phyloP scores from a whole-genome alignment of 2,329 filamentous ascomycete genomes.

The Alternaria ethzedia region DNA sequence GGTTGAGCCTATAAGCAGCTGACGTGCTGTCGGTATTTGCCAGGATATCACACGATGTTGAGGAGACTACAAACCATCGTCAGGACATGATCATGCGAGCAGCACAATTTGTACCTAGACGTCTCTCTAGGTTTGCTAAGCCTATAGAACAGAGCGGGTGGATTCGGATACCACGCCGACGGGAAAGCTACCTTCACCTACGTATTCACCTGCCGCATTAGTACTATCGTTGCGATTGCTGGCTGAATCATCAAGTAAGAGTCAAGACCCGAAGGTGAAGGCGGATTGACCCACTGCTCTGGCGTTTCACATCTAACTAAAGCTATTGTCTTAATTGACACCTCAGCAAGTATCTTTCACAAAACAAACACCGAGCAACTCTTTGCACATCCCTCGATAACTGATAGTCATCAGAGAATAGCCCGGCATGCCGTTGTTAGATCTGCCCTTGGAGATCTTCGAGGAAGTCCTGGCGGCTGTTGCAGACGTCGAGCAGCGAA shows the following conservation, averaged over 20 bases:
- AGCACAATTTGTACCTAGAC: background rate
- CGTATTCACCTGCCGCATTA: background rate
- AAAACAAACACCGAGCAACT: background rate
- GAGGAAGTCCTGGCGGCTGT: too few relatives aligned
- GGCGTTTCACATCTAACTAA: background rate
- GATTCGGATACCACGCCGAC: background rate
- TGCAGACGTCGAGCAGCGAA: too few relatives aligned
- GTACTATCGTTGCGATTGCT: background rate
- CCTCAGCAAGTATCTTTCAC: background rate
- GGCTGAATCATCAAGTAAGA: background rate
- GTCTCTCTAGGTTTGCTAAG: background rate
- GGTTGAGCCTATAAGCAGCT: background rate
- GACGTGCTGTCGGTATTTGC: background rate
- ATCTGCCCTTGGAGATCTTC: too few relatives aligned
- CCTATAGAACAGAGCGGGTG: background rate
- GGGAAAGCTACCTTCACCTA: background rate
- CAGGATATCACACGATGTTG: background rate
- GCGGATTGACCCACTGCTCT: background rate
- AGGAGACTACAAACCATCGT: background rate
- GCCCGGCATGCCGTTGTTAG: too few relatives aligned
- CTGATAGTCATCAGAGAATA: too few relatives aligned
- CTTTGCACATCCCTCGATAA: background rate
- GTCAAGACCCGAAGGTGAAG: background rate
- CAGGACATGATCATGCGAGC: background rate
- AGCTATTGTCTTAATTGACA: background rate